Evolutionary conservation across 208 protist species (phyloP), one percentile per base, ranked within the genome.

Genomic region (Trypanosoma scelopori): DNA sequence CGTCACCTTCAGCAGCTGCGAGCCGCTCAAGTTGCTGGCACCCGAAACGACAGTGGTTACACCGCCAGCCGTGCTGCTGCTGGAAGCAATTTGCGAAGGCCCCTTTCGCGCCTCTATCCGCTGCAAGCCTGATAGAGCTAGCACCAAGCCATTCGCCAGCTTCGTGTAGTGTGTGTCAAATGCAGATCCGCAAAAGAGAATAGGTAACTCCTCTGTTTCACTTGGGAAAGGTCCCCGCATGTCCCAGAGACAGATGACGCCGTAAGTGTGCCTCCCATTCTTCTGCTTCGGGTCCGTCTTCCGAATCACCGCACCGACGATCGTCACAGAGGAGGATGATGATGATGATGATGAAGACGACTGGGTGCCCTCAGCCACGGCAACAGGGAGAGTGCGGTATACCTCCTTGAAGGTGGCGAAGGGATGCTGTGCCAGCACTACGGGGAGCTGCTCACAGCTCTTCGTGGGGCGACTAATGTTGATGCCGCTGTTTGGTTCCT

Each of bases 251-350:
- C 69, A 65, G 15, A 87, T 23, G 15, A 93, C 76, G 32, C 79
- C 82, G 52, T 89, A 91, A 16, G 55, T 51, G 50, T 35, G 42
- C 43, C 56, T 74, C 2, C 58, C 57, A 50, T 58, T 78, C n/a
- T 48, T 63, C 56, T 84, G 76, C 76, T 86, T 89, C 22, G 87
- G 87, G 49, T 87, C 80, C 13, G 81, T 82, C 63, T 77, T 83
- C 23, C 78, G 78, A n/a, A 70, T 63, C 37, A 91, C 88, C 0
- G 79, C 80, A 9, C 88, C 88, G 11, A 94, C 68, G 45, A 82
- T 80, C 16, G 75, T 85, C 30, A 65, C 32, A 1, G 72, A 50
- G 27, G n/a, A n/a, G n/a, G n/a, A n/a, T n/a, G n/a, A n/a, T n/a
- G n/a, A n/a, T n/a, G n/a, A n/a, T n/a, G n/a, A n/a, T n/a, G 82